phyloP scores from a whole-genome alignment of 176 grass and related monocot species.

The Oryza australiensis region DNA sequence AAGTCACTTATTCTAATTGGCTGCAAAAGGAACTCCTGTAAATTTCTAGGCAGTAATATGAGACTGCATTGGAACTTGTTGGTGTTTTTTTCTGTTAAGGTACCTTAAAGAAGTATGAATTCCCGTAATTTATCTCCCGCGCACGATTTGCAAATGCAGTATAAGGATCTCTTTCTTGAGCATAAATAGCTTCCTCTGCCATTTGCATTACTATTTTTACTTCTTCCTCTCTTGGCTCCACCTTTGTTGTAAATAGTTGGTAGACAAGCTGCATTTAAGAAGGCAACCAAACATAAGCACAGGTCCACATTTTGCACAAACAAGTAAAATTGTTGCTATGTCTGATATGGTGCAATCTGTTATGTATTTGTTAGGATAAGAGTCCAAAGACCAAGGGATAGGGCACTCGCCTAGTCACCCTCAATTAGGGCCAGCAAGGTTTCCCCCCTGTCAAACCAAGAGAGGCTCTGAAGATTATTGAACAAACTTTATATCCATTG shows the following conservation, averaged over 20 bases:
- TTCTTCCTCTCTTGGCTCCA: slow-evolving; percentile 95
- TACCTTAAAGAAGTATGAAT: slow-evolving; percentile 98
- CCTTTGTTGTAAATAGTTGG: slow-evolving; percentile 91
- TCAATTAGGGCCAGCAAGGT: background rate
- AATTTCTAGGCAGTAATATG: slow-evolving; percentile 33
- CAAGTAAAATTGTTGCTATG: background rate
- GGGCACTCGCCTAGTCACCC: background rate
- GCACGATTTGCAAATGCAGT: slow-evolving; percentile 96
- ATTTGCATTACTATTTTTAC: slow-evolving; percentile 99
- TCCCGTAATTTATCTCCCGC: slow-evolving; percentile 95
- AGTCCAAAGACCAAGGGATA: background rate
- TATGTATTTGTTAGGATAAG: background rate
- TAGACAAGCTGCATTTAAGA: slow-evolving; percentile 73
- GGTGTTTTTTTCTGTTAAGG: slow-evolving; percentile 19
- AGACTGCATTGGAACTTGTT: slow-evolving; percentile 17
- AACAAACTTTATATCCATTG: background rate
- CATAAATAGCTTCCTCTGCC: slow-evolving; percentile 98
- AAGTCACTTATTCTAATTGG: slow-evolving; percentile 95
- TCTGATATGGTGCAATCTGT: background rate
- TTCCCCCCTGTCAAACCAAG: background rate
- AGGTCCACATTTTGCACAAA: slow-evolving; percentile 19
- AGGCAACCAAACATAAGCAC: slow-evolving; percentile 39
- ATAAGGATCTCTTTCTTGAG: slow-evolving; percentile 98
- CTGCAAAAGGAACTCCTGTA: slow-evolving; percentile 51
- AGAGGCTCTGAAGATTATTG: background rate